Evolutionary conservation across 257 asterid genomes (phyloP).

Genomic region (Jacaranda mimosifolia): DNA sequence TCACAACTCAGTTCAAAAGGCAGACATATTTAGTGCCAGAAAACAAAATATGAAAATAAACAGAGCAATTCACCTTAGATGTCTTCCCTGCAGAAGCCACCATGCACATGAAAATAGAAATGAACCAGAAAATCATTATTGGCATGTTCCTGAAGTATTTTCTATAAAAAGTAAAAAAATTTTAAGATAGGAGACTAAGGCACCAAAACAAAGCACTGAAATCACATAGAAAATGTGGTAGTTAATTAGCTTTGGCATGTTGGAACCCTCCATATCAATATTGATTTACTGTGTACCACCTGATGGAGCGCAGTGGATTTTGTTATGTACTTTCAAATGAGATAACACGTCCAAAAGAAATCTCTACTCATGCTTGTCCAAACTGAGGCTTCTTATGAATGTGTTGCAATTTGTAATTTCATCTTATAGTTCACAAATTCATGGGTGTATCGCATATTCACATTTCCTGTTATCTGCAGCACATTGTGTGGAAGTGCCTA

Average conservation of each 20-base stretch:
- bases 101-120: constrained; percentile 44
- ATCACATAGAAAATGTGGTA: not conserved
- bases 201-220: not conserved
- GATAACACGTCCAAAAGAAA: constrained; percentile 1
- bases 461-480: not conserved
- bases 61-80: constrained; percentile 57
- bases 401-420: not conserved
- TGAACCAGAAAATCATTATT: constrained; percentile 31
- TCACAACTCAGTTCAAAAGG: not conserved
- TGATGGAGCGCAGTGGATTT: too few species aligned
- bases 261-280: not conserved
- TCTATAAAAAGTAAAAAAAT: not conserved
- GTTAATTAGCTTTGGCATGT: not conserved
- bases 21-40: not conserved
- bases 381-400: not conserved
- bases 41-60: constrained; percentile 11
- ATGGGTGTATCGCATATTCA: too few species aligned
- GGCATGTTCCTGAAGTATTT: constrained; percentile 20
- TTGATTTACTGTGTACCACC: too few species aligned
- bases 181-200: constrained; percentile 14
- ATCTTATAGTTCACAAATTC: not conserved
- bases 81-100: constrained; percentile 72
- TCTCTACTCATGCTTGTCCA: constrained; percentile 12
- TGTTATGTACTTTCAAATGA: not conserved
- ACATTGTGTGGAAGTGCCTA: not conserved